phyloP scores from a whole-genome alignment of 2,329 filamentous ascomycete genomes.

The Pseudocercospora pini-densiflorae region DNA sequence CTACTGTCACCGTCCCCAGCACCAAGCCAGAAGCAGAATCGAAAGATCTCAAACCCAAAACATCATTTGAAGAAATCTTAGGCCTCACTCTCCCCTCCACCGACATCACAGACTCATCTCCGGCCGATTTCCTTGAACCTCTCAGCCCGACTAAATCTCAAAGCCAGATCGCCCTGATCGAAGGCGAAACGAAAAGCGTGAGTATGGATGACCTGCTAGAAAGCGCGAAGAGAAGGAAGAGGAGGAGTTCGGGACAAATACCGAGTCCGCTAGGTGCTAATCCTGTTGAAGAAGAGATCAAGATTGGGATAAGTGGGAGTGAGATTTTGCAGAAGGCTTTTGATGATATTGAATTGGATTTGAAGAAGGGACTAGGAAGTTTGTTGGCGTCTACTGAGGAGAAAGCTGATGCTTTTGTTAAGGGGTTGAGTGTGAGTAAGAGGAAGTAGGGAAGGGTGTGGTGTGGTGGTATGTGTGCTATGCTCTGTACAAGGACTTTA shows the following conservation, averaged over 20 bases:
- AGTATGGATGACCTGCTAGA: slow-evolving; percentile 36
- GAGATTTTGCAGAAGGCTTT: slow-evolving; percentile 26
- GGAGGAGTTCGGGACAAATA: slow-evolving; percentile 28
- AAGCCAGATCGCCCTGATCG: slow-evolving; percentile 15
- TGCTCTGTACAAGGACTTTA: neutral
- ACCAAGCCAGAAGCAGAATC: slow-evolving; percentile 6
- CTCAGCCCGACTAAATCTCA: slow-evolving; percentile 16
- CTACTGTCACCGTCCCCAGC: slow-evolving; percentile 5
- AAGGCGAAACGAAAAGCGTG: slow-evolving; percentile 31
- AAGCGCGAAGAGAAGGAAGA: slow-evolving; percentile 35
- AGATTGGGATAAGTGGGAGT: neutral
- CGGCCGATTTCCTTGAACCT: slow-evolving; percentile 26
- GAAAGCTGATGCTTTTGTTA: slow-evolving; percentile 24
- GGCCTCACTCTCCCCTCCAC: neutral
- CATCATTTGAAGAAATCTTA: slow-evolving; percentile 37
- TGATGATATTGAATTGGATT: slow-evolving; percentile 36
- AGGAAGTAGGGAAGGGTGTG: slow-evolving; percentile 2
- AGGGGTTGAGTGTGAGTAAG: slow-evolving; percentile 22
- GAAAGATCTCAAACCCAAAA: slow-evolving; percentile 23
- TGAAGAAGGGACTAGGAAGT: slow-evolving; percentile 22
- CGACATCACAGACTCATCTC: slow-evolving; percentile 17
- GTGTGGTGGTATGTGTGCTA: neutral
- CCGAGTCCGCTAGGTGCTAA: slow-evolving; percentile 35
- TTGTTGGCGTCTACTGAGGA: slow-evolving; percentile 11
- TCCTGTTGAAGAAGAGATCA: slow-evolving; percentile 19